Evolutionary conservation across 805 yeast genomes (phyloP).

Genomic region (Ogataea degrootiae): DNA sequence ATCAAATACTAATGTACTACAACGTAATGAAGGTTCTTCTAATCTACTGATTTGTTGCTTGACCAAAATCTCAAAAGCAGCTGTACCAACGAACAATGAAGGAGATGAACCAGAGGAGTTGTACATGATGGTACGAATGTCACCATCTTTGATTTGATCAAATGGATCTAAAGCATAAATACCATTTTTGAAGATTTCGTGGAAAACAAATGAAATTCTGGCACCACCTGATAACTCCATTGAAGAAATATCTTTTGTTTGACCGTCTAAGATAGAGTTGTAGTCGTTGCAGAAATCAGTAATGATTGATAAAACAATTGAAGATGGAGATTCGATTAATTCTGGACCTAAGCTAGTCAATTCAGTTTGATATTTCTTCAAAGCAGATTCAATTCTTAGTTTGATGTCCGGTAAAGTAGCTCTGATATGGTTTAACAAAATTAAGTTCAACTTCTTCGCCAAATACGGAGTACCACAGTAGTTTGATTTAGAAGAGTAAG

Average conservation of each 20-base stretch:
- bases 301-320: constrained; percentile 83
- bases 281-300: constrained; percentile 91
- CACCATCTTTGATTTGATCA: constrained; percentile 92
- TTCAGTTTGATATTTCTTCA: constrained; percentile 81
- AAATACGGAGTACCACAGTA: constrained; percentile 98
- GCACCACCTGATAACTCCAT: constrained; percentile 97
- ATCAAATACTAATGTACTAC: constrained; percentile 87
- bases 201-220: constrained; percentile 93
- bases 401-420: constrained; percentile 90
- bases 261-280: constrained; percentile 87
- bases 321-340: constrained; percentile 81
- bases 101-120: constrained; percentile 97
- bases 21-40: constrained; percentile 87
- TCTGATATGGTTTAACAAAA: constrained; percentile 85
- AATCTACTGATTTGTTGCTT: constrained; percentile 90
- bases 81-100: constrained; percentile 92
- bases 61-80: constrained; percentile 93
- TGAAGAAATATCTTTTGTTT: constrained; percentile 81
- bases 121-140: constrained; percentile 94
- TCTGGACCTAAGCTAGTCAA: constrained; percentile 79
- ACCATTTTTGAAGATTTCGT: constrained; percentile 92
- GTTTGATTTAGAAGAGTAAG: constrained; percentile 88
- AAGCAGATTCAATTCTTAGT: constrained; percentile 77
- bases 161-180: constrained; percentile 89
- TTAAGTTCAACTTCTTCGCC: constrained; percentile 85